These are phyloP conservation scores for Podospora bellae-mahoneyi DNA, from an alignment of 495 filamentous ascomycete genomes.

Conservation along the genomic window DNA sequence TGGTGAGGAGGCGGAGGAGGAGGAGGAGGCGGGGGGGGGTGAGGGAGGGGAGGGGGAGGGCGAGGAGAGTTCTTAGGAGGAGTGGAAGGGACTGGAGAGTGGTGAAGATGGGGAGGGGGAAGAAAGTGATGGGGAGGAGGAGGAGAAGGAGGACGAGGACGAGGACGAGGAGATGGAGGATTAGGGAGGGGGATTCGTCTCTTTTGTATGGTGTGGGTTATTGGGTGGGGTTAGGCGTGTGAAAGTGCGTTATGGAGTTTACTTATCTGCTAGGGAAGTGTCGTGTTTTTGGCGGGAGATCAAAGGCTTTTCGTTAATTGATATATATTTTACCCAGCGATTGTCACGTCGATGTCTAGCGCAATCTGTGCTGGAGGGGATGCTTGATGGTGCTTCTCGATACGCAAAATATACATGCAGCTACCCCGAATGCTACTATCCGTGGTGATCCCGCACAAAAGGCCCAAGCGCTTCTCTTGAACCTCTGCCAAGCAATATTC, in stretches of 20 bases:
- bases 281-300: not conserved
- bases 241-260: not conserved
- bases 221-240: not conserved
- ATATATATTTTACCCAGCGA: not conserved
- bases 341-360: no score
- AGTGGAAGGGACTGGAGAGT: not conserved
- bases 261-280: not conserved
- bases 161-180: constrained; percentile 4
- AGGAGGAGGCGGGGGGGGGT: constrained; percentile 2
- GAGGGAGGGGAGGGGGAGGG: constrained; percentile 6
- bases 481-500: not conserved
- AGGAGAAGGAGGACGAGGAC: not conserved
- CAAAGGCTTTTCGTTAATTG: not conserved
- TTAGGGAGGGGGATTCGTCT: not conserved
- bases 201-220: not conserved
- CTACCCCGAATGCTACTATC: not conserved
- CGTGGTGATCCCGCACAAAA: not conserved
- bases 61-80: not conserved
- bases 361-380: not conserved
- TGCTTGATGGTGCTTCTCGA: not conserved
- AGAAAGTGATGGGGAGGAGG: not conserved
- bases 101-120: not conserved
- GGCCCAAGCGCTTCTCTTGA: not conserved
- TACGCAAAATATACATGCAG: not conserved
- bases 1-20: constrained; percentile 1